Base-by-base conservation (phyloP, 768 basidiomycete genomes). In the Leucocoprinus leucothites region DNA sequence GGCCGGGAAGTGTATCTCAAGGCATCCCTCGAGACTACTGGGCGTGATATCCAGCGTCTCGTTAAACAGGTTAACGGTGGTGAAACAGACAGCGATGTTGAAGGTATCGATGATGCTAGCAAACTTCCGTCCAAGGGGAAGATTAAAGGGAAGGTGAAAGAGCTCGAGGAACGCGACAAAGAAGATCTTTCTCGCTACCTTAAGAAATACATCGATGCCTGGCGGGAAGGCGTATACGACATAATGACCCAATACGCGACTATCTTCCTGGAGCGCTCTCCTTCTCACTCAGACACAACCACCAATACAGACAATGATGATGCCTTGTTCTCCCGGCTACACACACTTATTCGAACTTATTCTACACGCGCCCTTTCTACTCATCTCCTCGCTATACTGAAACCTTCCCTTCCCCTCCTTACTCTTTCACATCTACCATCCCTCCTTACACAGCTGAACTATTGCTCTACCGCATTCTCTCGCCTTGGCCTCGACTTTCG, bases 401-500 rank as follows among this genome's bases (percentile, higher is more conserved):
- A 74, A 3, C 74, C 73, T 7, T 79, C 84, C 47, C 79, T 97
- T 14, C 81, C 85, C 0, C 80, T 77, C 9, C 76, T 85, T 18
- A 72, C 85, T 26, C 74, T 86, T 13, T 64, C 88, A 18, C 73
- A 90, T 21, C 78, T 96, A 60, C 80, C 92, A 19, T 85, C 95
- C 34, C 78, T 94, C 41, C 82, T 97, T 56, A 96, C 94, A 0
- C 96, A 98, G 63, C 80, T 98, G 43, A 89, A 90, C 11, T 98
- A 98, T 69, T 97, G 95, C 66, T 86, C 94, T 7, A 84, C 86
- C 16, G 94, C 94, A 0, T 97, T 97, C 64, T 80, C 91, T 0
- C 84, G 94, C n/a, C 81, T 96, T 14, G 96, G 96, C 0, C 78
- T 96, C 62, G 95, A 97, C 66, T 98, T 99, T 69, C 82, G 86